phyloP scores from a whole-genome alignment of 169 alveolate species.

The Eimeria praecox region DNA sequence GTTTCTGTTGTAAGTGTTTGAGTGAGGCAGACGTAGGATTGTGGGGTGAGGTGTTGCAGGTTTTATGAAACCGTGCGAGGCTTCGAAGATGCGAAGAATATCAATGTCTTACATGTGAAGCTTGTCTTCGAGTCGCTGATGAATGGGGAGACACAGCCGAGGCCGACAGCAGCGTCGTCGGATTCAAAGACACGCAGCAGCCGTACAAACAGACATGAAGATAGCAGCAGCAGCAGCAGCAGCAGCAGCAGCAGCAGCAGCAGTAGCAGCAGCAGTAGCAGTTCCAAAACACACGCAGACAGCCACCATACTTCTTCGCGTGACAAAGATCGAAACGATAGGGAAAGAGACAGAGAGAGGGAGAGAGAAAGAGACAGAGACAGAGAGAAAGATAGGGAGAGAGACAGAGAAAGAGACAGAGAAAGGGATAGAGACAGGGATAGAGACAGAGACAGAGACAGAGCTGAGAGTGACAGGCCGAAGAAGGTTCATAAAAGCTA shows the following conservation, averaged over 20 bases:
- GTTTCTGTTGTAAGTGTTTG: too few relatives aligned
- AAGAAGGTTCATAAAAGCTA: background rate
- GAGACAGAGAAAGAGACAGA: background rate
- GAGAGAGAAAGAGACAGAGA: too few relatives aligned
- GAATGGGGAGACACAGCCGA: background rate
- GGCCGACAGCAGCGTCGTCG: background rate
- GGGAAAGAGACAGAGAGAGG: too few relatives aligned
- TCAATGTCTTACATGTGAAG: background rate
- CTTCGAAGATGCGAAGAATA: conserved; percentile 12
- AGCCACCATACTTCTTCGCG: too few relatives aligned
- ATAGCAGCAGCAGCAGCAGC: conserved; percentile 42
- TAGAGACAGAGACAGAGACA: background rate
- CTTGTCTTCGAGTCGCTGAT: conserved; percentile 23
- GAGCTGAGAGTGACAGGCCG: background rate
- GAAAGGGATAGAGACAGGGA: too few relatives aligned
- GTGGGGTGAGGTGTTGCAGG: too few relatives aligned
- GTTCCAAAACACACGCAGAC: too few relatives aligned
- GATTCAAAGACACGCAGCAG: background rate
- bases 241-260: conserved; percentile 54
- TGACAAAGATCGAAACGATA: too few relatives aligned
- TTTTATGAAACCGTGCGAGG: conserved; percentile 7
- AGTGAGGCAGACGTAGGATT: too few relatives aligned
- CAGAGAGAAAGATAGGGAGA: background rate
- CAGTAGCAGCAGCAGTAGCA: conserved; percentile 30
- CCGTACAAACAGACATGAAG: conserved; percentile 9